phyloP scores from a whole-genome alignment of 805 yeast species.

The Suhomyces pyralidae region DNA sequence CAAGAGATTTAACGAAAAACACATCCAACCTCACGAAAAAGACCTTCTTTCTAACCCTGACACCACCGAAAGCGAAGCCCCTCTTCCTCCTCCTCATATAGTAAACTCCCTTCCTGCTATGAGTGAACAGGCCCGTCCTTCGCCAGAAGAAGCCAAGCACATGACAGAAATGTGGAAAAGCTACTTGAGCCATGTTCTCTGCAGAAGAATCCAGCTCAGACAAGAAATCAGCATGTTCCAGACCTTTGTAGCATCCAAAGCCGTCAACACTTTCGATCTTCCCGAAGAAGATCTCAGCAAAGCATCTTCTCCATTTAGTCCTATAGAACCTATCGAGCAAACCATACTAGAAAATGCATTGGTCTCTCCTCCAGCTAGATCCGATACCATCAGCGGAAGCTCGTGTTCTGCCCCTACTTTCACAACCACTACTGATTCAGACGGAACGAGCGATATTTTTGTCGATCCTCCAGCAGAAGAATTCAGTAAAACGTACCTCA shows the following conservation, averaged over 20 bases:
- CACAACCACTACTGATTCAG: constrained; percentile 1
- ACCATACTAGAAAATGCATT: neutral
- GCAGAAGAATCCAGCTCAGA: constrained; percentile 36
- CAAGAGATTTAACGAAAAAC: constrained; percentile 2
- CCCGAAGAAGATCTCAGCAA: constrained; percentile 3
- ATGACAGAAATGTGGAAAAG: constrained; percentile 28
- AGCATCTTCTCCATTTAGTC: neutral
- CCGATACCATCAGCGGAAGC: neutral
- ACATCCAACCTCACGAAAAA: neutral
- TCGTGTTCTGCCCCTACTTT: neutral
- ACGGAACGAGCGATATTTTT: constrained; percentile 3
- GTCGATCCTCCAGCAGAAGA: constrained; percentile 19
- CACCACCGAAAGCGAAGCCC: constrained; percentile 15
- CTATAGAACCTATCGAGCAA: neutral
- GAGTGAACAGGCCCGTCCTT: neutral
- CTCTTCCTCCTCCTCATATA: constrained; percentile 28
- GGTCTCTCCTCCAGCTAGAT: neutral
- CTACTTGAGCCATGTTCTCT: constrained; percentile 34
- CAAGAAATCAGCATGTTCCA: constrained; percentile 40
- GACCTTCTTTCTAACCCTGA: neutral
- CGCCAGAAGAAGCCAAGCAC: constrained; percentile 2
- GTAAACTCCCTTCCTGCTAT: neutral
- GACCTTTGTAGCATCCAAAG: constrained; percentile 12
- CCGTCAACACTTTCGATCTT: neutral
- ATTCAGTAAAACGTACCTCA: constrained; percentile 23